Evolutionary conservation across 257 asterid genomes (phyloP).

Genomic region (Scutellaria barbata): DNA sequence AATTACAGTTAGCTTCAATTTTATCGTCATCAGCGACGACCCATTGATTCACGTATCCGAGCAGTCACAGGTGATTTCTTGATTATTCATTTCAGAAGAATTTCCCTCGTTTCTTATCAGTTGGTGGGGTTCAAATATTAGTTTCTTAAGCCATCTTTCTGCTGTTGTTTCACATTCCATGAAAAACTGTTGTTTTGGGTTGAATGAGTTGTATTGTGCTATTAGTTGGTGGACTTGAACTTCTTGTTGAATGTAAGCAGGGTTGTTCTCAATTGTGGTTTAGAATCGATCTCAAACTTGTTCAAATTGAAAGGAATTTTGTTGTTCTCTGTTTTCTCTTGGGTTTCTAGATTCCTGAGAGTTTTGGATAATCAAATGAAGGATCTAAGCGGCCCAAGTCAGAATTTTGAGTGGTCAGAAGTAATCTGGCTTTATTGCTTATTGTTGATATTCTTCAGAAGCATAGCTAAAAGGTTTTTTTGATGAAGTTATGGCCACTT

Average conservation of each 20-base stretch:
- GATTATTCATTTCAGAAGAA: neutral
- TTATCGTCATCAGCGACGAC: neutral
- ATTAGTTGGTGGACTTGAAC: constrained; percentile 3
- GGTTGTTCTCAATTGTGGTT: neutral
- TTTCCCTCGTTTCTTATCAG: constrained; percentile 1
- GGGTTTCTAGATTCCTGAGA: too few relatives aligned
- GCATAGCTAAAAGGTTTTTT: too few relatives aligned
- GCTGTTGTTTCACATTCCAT: neutral
- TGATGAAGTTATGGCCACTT: neutral
- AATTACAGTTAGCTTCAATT: too few relatives aligned
- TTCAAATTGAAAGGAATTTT: too few relatives aligned
- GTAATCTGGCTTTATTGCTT: too few relatives aligned
- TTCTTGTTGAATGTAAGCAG: constrained; percentile 8
- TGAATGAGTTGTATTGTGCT: constrained; percentile 15
- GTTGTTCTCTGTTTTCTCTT: too few relatives aligned
- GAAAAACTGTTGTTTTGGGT: neutral
- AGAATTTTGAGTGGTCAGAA: too few relatives aligned
- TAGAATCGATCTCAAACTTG: too few relatives aligned
- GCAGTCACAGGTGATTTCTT: constrained; percentile 26
- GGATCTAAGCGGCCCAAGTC: too few relatives aligned
- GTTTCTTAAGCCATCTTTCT: neutral
- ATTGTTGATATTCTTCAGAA: too few relatives aligned
- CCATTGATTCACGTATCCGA: constrained; percentile 5
- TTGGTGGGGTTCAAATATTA: neutral
- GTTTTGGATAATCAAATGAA: too few relatives aligned